Base-by-base conservation (phyloP, 192 early-diverging fungal genomes). In the Lunasporangiospora selenospora region DNA sequence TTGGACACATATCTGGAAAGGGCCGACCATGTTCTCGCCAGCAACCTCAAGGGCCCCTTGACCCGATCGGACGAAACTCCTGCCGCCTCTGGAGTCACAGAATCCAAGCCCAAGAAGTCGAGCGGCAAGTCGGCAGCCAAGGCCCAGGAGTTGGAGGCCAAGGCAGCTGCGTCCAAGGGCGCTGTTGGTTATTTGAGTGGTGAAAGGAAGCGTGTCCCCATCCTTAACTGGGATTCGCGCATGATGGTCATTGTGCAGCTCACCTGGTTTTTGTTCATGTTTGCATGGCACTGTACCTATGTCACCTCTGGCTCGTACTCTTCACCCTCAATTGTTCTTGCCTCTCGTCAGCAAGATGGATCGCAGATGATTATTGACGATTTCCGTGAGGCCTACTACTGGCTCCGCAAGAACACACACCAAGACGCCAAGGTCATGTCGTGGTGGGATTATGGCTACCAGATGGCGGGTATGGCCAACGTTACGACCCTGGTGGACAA, bases 361-460 rank as follows among this genome's bases (percentile, higher is more conserved):
- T 93, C 94, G 10, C 90, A 92, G 33, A 80, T 87, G 53, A 98
- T 99, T 58, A 99, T 99, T 79, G 98, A 99, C 55, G 98, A 99
- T 75, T 99, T 99, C 88, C 87, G 98, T 70, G 98, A 99, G 77
- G 97, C 98, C 0, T 99, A 99, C 85, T 98, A 98, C 79, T 99
- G 98, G 98, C 87, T 99, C 39, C 88, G 96, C 61, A 90, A 97
- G 76, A 99, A 99, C 82, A 97, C 98, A 0, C 78, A 88, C 39
- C 80, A 90, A 16, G 90, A 97, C 52, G 92, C 95, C 47, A 97
- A 94, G 80, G 89, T 99, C 53, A 89, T 99, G 80, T 93, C 96
- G 11, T 99, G 98, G 98, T 99, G 98, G 98, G 98, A 99, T 83
- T 99, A 99, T 71, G 98, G 98, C 2, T 99, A 99, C 81, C 98